phyloP scores from a whole-genome alignment of 2,329 filamentous ascomycete species.

The Tolypocladium ovalisporum region DNA sequence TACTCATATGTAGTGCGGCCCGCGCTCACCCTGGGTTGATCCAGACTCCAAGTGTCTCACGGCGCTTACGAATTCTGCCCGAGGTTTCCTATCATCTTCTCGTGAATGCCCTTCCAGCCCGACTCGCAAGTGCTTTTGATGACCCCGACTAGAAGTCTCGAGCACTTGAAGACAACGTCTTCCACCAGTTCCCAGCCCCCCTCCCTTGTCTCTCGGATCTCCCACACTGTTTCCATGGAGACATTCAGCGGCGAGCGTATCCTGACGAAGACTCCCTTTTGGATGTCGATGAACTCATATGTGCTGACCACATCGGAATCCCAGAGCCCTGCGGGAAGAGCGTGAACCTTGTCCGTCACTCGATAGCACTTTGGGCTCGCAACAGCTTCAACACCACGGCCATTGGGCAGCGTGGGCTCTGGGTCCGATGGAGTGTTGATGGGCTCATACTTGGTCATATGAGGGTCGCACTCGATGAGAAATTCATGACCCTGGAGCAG shows the following conservation, averaged over 20 bases:
- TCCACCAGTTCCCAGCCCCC: conserved; percentile 33
- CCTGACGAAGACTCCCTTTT: conserved; percentile 39
- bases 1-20: not conserved
- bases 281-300: conserved; percentile 41
- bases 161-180: conserved; percentile 38
- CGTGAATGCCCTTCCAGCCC: conserved; percentile 39
- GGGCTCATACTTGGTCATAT: conserved; percentile 31
- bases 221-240: conserved; percentile 43
- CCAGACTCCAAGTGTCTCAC: not conserved
- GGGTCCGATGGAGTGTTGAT: conserved; percentile 18
- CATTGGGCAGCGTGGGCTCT: conserved; percentile 17
- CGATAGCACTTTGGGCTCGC: conserved; percentile 28
- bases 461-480: conserved; percentile 42
- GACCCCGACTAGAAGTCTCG: conserved; percentile 34
- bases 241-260: conserved; percentile 39
- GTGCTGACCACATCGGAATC: conserved; percentile 41
- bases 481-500: conserved; percentile 40
- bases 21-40: not conserved
- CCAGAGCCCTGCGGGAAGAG: conserved; percentile 44
- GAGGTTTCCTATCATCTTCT: conserved; percentile 30
- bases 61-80: not conserved
- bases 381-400: conserved; percentile 11
- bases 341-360: conserved; percentile 38
- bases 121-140: conserved; percentile 40
- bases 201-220: conserved; percentile 19